These are phyloP conservation scores for Rhodotorula sp. DNA, from an alignment of 1,284 basidiomycete species.

Conservation along the genomic window DNA sequence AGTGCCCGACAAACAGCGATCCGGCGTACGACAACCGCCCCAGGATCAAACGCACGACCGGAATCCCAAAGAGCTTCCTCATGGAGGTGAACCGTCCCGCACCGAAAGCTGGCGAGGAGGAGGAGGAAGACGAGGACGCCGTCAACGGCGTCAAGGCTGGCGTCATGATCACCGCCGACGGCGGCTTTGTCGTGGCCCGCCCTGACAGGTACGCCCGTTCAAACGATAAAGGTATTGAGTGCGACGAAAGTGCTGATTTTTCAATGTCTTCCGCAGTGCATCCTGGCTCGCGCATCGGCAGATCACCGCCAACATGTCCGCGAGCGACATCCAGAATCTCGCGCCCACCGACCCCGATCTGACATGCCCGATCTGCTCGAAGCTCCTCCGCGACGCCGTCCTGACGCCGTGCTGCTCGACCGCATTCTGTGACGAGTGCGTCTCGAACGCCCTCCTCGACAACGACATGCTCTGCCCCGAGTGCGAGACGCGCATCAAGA, in stretches of 20 bases:
- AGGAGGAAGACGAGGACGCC: not conserved
- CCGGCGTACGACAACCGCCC: constrained; percentile 90
- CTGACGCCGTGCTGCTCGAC: constrained; percentile 87
- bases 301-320: constrained; percentile 72
- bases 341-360: constrained; percentile 73
- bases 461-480: constrained; percentile 87
- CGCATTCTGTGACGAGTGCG: constrained; percentile 91
- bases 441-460: constrained; percentile 83
- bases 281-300: constrained; percentile 88
- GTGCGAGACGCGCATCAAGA: constrained; percentile 78
- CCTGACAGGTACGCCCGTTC: constrained; percentile 63
- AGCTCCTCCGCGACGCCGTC: constrained; percentile 82
- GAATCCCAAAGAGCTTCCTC: constrained; percentile 87
- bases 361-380: constrained; percentile 82
- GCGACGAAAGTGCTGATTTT: not conserved
- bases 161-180: constrained; percentile 94
- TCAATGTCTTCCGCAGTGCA: constrained; percentile 56
- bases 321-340: constrained; percentile 75
- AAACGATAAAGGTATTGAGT: not conserved
- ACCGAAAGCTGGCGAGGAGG: constrained; percentile 27
- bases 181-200: constrained; percentile 90
- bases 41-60: constrained; percentile 94
- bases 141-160: constrained; percentile 56
- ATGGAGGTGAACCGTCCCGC: constrained; percentile 89
- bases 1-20: constrained; percentile 96